phyloP scores from a whole-genome alignment of 306 rosid species.

The Ammopiptanthus mongolicus region DNA sequence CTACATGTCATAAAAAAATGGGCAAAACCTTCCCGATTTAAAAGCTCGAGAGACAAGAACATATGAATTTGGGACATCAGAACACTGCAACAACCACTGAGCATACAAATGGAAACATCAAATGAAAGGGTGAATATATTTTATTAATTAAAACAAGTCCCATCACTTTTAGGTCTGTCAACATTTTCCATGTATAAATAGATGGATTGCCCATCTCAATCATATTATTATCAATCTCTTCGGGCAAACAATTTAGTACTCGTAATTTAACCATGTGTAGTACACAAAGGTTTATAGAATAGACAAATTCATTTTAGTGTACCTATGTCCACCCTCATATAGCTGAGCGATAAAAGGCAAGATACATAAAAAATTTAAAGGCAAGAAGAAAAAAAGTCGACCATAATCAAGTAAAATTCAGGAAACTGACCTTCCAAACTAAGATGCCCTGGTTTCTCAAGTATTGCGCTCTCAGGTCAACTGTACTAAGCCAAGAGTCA shows the following conservation, averaged over 20 bases:
- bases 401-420: slow-evolving; percentile 11
- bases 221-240: slow-evolving; percentile 1
- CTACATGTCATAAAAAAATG: too few species aligned
- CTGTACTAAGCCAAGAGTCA: slow-evolving; percentile 78
- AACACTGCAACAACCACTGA: neutral
- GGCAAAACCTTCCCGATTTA: neutral
- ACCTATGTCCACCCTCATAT: neutral
- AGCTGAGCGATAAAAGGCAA: neutral
- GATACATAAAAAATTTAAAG: slow-evolving; percentile 16
- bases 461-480: slow-evolving; percentile 90
- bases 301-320: neutral
- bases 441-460: slow-evolving; percentile 78
- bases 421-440: slow-evolving; percentile 88
- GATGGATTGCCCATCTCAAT: neutral
- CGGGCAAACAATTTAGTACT: neutral
- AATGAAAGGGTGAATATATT: neutral
- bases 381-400: neutral
- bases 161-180: neutral
- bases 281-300: neutral
- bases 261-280: neutral
- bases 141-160: neutral
- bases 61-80: slow-evolving; percentile 1
- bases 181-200: neutral
- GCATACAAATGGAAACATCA: neutral
- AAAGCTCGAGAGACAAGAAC: neutral